Conservation (phyloP, 257 asterid genomes). For the Orobanche coerulescens region DNA sequence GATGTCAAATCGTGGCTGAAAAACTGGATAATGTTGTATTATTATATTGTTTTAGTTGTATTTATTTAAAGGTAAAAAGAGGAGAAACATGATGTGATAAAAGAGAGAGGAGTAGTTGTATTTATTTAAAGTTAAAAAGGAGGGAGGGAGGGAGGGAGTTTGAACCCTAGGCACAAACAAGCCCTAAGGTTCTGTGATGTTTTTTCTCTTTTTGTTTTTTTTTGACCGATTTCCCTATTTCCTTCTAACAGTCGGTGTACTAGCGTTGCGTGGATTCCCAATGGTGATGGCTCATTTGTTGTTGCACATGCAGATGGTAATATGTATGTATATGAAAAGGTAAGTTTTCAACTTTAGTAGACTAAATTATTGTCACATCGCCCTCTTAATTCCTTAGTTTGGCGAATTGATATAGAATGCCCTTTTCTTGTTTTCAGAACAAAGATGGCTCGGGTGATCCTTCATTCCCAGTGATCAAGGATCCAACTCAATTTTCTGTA, state of each 20-base stretch:
- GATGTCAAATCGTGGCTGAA: too few relatives aligned
- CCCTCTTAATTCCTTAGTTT: conserved; percentile 13
- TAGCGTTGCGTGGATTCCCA: conserved; percentile 88
- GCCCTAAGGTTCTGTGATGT: too few relatives aligned
- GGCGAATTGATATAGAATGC: not conserved
- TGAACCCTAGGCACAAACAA: too few relatives aligned
- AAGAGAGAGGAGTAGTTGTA: too few relatives aligned
- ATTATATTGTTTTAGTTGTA: too few relatives aligned
- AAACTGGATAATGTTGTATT: too few relatives aligned
- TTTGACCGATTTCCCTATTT: conserved; percentile 17
- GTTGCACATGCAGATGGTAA: conserved; percentile 95
- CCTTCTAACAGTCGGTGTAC: conserved; percentile 74
- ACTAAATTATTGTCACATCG: conserved; percentile 10
- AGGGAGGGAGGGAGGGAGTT: too few relatives aligned
- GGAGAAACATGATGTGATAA: too few relatives aligned
- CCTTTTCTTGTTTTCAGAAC: conserved; percentile 39
- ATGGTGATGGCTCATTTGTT: conserved; percentile 81
- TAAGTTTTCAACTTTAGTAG: conserved; percentile 35
- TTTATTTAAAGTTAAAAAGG: too few relatives aligned
- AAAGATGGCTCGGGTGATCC: conserved; percentile 96
- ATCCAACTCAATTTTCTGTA: conserved; percentile 89
- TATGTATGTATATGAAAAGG: conserved; percentile 87
- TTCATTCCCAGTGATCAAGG: conserved; percentile 87
- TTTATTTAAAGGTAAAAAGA: too few relatives aligned
- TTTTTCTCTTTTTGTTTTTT: not conserved